A percentile compares a stretch with the other conserved stretches of the same genome.
Conservation (phyloP, 2,329 filamentous ascomycete species). For the Parafenestella ontariensis region DNA sequence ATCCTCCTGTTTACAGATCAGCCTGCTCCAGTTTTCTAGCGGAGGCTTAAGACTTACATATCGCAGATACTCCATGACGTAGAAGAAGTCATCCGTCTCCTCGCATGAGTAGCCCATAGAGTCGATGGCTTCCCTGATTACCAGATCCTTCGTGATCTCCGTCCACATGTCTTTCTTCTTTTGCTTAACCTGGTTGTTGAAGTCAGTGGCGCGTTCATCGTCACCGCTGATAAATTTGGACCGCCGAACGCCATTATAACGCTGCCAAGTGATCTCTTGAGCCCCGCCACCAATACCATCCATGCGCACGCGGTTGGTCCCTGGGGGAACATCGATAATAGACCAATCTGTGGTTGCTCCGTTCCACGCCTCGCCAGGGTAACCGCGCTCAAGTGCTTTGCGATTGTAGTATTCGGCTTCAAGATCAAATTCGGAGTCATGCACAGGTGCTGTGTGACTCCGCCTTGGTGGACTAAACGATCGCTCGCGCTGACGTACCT, state of each 20-base stretch:
- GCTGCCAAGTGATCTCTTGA: conserved; percentile 79
- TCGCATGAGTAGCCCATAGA: conserved; percentile 85
- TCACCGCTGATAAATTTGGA: conserved; percentile 76
- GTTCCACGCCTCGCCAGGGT: conserved; percentile 75
- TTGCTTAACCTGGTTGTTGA: conserved; percentile 47
- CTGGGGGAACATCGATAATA: conserved; percentile 83
- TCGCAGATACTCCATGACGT: conserved; percentile 87
- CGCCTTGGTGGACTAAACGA: conserved; percentile 57
- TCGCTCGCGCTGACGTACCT: conserved; percentile 45
- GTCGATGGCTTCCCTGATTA: conserved; percentile 85
- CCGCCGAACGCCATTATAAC: conserved; percentile 78
- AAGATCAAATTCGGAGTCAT: conserved; percentile 57
- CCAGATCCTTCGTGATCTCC: conserved; percentile 92
- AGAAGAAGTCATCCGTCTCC: conserved; percentile 88
- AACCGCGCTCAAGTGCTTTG: conserved; percentile 71
- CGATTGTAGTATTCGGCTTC: conserved; percentile 70
- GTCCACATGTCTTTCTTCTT: conserved; percentile 77
- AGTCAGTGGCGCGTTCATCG: conserved; percentile 58
- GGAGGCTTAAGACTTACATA: conserved; percentile 69
- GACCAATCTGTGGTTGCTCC: conserved; percentile 79
- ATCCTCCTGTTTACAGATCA: conserved; percentile 70
- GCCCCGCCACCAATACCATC: conserved; percentile 77
- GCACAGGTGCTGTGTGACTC: conserved; percentile 30
- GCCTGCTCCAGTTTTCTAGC: neutral
- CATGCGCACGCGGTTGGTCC: conserved; percentile 82